Conservation (phyloP, 2,329 filamentous ascomycete genomes). For the Seiridium unicorne region DNA sequence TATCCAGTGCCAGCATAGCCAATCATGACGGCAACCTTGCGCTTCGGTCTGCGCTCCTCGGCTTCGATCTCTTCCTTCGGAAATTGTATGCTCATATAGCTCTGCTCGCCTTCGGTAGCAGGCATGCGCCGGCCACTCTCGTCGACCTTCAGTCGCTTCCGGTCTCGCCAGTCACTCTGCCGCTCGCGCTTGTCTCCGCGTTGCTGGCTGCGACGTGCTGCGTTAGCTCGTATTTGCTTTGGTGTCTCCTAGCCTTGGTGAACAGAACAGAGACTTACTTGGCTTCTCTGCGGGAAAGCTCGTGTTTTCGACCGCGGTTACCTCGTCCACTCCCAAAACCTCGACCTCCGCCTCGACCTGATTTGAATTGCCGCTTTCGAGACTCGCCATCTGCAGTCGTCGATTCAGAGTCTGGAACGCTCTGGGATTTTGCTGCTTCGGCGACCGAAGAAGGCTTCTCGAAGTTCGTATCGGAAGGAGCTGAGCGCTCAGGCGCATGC, state of each 20-base stretch:
- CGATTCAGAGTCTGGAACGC: conserved; percentile 13
- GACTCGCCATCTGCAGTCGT: conserved; percentile 14
- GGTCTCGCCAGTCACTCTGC: conserved; percentile 41
- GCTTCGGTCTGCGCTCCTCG: conserved; percentile 86
- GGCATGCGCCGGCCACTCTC: conserved; percentile 24
- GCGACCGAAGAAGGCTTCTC: conserved; percentile 6
- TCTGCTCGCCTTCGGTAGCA: conserved; percentile 35
- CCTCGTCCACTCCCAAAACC: conserved; percentile 13
- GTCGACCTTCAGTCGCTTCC: conserved; percentile 54
- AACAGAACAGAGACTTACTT: not conserved
- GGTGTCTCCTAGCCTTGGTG: conserved; percentile 8
- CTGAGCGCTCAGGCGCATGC: conserved; percentile 3
- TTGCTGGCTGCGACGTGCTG: conserved; percentile 49
- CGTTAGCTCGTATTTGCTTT: conserved; percentile 31
- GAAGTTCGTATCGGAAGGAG: conserved; percentile 5
- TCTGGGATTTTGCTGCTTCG: conserved; percentile 10
- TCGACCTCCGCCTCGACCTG: conserved; percentile 11
- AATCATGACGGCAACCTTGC: conserved; percentile 93
- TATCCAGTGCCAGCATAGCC: conserved; percentile 97
- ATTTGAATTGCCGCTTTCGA: conserved; percentile 14
- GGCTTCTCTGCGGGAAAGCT: conserved; percentile 16
- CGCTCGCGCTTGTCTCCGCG: conserved; percentile 48
- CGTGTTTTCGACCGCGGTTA: conserved; percentile 9
- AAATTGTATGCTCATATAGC: conserved; percentile 58
- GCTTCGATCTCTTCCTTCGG: conserved; percentile 80